Conservation (phyloP, 179 eudicot species). For the Nepenthes alata region DNA sequence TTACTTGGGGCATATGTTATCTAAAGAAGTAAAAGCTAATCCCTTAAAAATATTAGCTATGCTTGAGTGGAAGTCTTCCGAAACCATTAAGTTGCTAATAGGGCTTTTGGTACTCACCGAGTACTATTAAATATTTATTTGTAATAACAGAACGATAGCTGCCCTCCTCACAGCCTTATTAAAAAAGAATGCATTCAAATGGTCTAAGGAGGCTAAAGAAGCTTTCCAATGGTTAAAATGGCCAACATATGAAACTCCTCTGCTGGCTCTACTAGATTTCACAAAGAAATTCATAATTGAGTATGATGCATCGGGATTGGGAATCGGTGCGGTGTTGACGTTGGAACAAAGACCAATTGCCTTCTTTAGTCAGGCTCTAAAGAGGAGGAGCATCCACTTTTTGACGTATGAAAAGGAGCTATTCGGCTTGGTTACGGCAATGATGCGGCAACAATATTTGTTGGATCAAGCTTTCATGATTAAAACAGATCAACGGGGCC, state of each 20-base stretch:
- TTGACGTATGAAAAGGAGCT: not conserved
- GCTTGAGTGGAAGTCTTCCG: not conserved
- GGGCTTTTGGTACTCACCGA: slow-evolving; percentile 1
- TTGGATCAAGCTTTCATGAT: too few species aligned
- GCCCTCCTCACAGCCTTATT: not conserved
- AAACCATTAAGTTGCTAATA: not conserved
- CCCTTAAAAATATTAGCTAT: not conserved
- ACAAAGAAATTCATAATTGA: not conserved
- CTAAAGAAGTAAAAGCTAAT: not conserved
- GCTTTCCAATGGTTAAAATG: not conserved
- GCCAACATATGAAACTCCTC: not conserved
- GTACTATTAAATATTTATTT: not conserved
- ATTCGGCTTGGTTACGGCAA: not conserved
- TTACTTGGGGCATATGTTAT: not conserved
- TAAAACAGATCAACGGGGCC: too few species aligned
- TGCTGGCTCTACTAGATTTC: too few species aligned
- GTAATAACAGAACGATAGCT: not conserved
- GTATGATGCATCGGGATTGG: not conserved
- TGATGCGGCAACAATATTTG: not conserved
- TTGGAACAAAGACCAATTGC: not conserved
- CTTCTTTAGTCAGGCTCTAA: not conserved
- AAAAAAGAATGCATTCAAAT: not conserved
- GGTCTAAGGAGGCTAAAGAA: too few species aligned
- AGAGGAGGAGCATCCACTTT: not conserved
- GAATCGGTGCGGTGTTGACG: not conserved